phyloP scores from a whole-genome alignment of 495 filamentous ascomycete species.

The Annulohypoxylon nitens region DNA sequence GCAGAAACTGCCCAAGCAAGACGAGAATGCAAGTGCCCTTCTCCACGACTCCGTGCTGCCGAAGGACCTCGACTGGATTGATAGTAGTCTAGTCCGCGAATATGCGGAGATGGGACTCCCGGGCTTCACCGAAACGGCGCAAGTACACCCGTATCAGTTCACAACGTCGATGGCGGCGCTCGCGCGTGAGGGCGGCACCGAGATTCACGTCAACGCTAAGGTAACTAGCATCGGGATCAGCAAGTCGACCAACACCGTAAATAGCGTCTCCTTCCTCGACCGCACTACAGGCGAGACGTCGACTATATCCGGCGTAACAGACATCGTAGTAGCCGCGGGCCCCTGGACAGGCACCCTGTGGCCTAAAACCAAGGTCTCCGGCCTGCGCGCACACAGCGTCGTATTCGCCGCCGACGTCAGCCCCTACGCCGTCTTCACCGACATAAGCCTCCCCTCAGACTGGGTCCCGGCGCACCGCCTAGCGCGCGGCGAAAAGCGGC shows the following conservation, averaged over 20 bases:
- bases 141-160: conserved; percentile 94
- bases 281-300: conserved; percentile 66
- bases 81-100: conserved; percentile 70
- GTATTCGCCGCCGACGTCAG: conserved; percentile 84
- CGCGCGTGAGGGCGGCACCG: conserved; percentile 79
- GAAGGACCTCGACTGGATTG: conserved; percentile 88
- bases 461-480: conserved; percentile 61
- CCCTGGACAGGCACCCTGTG: conserved; percentile 87
- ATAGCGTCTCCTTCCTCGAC: conserved; percentile 80
- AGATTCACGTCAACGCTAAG: conserved; percentile 74
- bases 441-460: conserved; percentile 79
- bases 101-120: conserved; percentile 90
- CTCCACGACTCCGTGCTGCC: conserved; percentile 75
- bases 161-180: conserved; percentile 88
- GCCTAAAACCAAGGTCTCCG: conserved; percentile 81
- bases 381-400: conserved; percentile 89
- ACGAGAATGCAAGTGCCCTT: conserved; percentile 68
- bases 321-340: conserved; percentile 85
- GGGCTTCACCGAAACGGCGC: conserved; percentile 76
- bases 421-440: conserved; percentile 90
- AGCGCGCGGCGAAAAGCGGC: conserved; percentile 63
- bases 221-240: conserved; percentile 67
- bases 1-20: conserved; percentile 80
- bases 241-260: conserved; percentile 65
- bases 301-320: conserved; percentile 78